Evolutionary conservation across 495 filamentous ascomycete species (phyloP), one percentile per base, ranked within the genome.

Genomic region (Xylaria flabelliformis): DNA sequence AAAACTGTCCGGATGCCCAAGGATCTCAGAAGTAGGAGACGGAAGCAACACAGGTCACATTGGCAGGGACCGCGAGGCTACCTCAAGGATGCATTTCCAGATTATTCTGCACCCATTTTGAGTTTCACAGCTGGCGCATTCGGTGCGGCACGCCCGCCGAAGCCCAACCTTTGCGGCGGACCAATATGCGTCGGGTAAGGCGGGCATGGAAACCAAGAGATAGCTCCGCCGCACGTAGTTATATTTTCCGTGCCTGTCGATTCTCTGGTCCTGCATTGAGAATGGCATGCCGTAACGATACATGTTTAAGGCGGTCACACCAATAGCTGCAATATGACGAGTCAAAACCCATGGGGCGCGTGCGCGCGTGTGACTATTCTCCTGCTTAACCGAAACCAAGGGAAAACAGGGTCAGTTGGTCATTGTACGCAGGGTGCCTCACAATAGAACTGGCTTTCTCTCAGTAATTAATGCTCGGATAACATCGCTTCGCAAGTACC

Each of bases 301-400:
- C 24, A 9, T 41, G 2, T 32, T 34, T 7, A 17, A n/a, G 58
- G 19, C 34, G 58, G 58, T 39, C 17, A 29, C 21, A 17, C 34
- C 21, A 19, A 19, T 21, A 21, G 39, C 21, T 44, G 10, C 21
- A 63, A n/a, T 63, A 42, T 21, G 9, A 8, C 24, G 24, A 39
- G n/a, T 42, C 36, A 1, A 26, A 63, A 15, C 36, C 59, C n/a
- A 29, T 39, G 3, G 56, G 36, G 34, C n/a, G 8, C 4, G 9
- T 24, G 21, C 34, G 41, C 21, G n/a, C 24, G 36, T 32, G 62
- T 46, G 19, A 42, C 39, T 32, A 4, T 32, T 26, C 32, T 48
- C 46, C 63, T 65, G 24, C 39, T 48, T 65, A 50, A 21, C 39
- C 63, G 63, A 65, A 32, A 9, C 58, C 41, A 34, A 48, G 63